A percentile compares a stretch with the other conserved stretches of the same genome.
Conservation (phyloP, 768 basidiomycete species). For the Leccinum uliginosum region DNA sequence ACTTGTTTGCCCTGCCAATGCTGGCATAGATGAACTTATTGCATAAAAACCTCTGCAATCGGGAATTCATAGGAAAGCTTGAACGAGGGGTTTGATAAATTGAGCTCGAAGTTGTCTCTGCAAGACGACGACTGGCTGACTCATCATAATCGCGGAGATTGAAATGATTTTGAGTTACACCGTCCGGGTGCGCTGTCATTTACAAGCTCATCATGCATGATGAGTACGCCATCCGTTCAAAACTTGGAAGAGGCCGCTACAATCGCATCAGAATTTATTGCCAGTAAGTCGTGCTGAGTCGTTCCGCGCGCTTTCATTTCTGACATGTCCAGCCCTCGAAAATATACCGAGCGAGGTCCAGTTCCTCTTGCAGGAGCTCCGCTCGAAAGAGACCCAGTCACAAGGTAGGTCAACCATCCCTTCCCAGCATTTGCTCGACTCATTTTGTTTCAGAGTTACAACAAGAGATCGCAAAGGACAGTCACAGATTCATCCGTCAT, state of each 20-base stretch:
- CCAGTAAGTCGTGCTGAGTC: conserved; percentile 32
- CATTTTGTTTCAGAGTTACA: conserved; percentile 32
- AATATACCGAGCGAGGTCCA: conserved; percentile 48
- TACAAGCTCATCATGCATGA: conserved; percentile 9
- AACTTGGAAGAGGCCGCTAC: conserved; percentile 47
- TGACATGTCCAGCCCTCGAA: conserved; percentile 37
- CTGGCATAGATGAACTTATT: background rate
- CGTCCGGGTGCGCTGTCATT: background rate
- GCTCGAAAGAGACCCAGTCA: conserved; percentile 38
- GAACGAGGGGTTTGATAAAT: background rate
- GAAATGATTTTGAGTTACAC: conserved; percentile 8
- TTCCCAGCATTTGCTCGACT: background rate
- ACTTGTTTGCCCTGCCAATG: background rate
- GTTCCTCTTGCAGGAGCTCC: conserved; percentile 45
- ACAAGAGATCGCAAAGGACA: conserved; percentile 42
- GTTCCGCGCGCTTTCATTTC: background rate
- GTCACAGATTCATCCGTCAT: conserved; percentile 41
- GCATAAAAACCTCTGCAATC: background rate
- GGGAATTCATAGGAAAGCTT: background rate
- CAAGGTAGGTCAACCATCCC: conserved; percentile 31
- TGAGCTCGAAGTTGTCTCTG: too few relatives aligned
- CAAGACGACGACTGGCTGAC: background rate
- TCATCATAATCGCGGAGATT: conserved; percentile 24
- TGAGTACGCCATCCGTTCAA: conserved; percentile 32
- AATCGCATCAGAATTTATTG: conserved; percentile 46